These are phyloP conservation scores for Haberlea rhodopensis DNA, from an alignment of 257 asterid genomes.

Conservation along the genomic window DNA sequence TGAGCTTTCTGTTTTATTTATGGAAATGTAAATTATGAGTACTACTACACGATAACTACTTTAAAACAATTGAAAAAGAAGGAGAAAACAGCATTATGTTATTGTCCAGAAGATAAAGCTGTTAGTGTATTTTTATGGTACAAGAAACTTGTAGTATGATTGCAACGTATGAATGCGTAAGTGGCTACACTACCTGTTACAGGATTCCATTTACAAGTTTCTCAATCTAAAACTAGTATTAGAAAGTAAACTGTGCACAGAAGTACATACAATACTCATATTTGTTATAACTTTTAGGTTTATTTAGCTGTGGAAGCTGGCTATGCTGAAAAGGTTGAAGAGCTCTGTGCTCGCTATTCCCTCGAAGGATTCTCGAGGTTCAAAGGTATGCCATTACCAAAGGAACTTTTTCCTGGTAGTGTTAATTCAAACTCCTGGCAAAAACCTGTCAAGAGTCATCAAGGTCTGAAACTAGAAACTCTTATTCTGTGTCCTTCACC, in stretches of 20 bases:
- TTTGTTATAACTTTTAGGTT: constrained; percentile 46
- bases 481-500: background rate
- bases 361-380: constrained; percentile 65
- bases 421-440: constrained; percentile 12
- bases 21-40: constrained; percentile 14
- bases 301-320: constrained; percentile 99
- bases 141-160: background rate
- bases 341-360: constrained; percentile 75
- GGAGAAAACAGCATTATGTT: background rate
- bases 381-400: constrained; percentile 49
- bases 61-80: background rate
- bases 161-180: constrained; percentile 3
- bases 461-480: background rate
- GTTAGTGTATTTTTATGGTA: background rate
- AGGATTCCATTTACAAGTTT: constrained; percentile 18
- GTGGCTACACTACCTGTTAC: constrained; percentile 14
- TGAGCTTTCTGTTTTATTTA: constrained; percentile 15
- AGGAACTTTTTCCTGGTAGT: constrained; percentile 11
- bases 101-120: constrained; percentile 9
- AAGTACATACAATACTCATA: constrained; percentile 11
- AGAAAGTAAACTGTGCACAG: constrained; percentile 3
- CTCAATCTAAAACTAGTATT: background rate
- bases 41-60: constrained; percentile 6
- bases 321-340: constrained; percentile 85
- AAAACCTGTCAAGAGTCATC: background rate